These are phyloP conservation scores for Pseudozyma sp. DNA, from an alignment of 1,284 basidiomycete genomes.

Conservation along the genomic window DNA sequence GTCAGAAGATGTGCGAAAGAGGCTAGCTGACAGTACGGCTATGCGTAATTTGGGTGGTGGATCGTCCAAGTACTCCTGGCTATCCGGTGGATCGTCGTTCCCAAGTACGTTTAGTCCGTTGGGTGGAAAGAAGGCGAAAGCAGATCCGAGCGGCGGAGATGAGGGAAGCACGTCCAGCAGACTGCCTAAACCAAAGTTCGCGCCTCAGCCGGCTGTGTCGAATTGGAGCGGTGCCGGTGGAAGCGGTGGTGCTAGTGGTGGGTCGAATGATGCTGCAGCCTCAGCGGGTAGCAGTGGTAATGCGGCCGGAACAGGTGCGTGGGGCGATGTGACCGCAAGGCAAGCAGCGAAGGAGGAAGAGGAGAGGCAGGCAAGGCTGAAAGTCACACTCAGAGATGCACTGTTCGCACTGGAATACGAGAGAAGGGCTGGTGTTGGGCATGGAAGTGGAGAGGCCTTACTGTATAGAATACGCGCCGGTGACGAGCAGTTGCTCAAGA, in stretches of 20 bases:
- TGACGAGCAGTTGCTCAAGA: conserved; percentile 18
- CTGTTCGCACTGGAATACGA: conserved; percentile 63
- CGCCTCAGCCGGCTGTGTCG: conserved; percentile 47
- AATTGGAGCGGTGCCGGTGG: conserved; percentile 30
- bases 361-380: conserved; percentile 53
- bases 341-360: conserved; percentile 63
- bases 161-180: conserved; percentile 23
- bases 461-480: conserved; percentile 38
- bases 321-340: conserved; percentile 64
- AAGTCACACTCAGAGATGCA: conserved; percentile 64
- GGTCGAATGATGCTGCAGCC: not conserved
- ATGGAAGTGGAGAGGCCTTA: conserved; percentile 45
- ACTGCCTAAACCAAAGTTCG: conserved; percentile 64
- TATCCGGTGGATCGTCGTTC: conserved; percentile 33
- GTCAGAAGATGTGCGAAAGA: conserved; percentile 65
- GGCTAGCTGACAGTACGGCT: conserved; percentile 66
- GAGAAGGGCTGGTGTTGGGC: conserved; percentile 31
- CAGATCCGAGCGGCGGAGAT: conserved; percentile 22
- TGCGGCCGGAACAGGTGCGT: conserved; percentile 49
- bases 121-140: conserved; percentile 39
- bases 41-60: conserved; percentile 63
- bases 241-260: not conserved
- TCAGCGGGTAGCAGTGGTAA: not conserved
- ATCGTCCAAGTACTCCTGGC: conserved; percentile 59
- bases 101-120: conserved; percentile 34